phyloP scores from a whole-genome alignment of 179 eudicot species.

The Heliamphora pulchella region DNA sequence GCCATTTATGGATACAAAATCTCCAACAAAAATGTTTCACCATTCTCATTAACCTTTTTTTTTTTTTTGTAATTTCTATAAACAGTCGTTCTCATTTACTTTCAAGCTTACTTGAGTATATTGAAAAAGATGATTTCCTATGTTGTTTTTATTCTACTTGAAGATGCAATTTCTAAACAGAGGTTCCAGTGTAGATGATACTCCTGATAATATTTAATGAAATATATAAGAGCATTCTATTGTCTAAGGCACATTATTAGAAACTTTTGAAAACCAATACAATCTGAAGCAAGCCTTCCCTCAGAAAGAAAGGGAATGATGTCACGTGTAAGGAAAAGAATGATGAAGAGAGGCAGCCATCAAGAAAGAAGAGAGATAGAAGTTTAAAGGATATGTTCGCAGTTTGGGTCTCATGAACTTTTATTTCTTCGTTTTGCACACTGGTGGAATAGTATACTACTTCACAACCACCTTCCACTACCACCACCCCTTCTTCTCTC shows the following conservation, averaged over 20 bases:
- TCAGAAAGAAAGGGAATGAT: neutral
- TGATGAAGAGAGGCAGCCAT: neutral
- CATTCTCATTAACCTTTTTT: no score
- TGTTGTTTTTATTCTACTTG: neutral
- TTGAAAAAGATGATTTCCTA: neutral
- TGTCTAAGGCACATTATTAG: neutral
- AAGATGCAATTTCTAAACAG: no score
- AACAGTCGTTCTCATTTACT: neutral
- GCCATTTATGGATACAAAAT: neutral
- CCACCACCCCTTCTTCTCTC: no score
- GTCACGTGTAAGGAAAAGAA: neutral
- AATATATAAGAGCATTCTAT: neutral
- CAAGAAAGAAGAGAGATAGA: neutral
- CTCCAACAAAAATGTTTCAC: no score
- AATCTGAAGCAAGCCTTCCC: neutral
- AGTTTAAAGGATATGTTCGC: no score
- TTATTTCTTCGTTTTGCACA: no score
- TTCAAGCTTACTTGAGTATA: neutral
- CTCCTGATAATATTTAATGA: neutral
- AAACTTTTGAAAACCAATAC: neutral
- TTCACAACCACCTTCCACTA: no score
- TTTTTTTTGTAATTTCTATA: no score
- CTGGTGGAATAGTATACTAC: no score
- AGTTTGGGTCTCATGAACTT: no score
- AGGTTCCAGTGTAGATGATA: neutral